Evolutionary conservation across 352 stramenopile species (phyloP).

Genomic region (Pythium periplocum): DNA sequence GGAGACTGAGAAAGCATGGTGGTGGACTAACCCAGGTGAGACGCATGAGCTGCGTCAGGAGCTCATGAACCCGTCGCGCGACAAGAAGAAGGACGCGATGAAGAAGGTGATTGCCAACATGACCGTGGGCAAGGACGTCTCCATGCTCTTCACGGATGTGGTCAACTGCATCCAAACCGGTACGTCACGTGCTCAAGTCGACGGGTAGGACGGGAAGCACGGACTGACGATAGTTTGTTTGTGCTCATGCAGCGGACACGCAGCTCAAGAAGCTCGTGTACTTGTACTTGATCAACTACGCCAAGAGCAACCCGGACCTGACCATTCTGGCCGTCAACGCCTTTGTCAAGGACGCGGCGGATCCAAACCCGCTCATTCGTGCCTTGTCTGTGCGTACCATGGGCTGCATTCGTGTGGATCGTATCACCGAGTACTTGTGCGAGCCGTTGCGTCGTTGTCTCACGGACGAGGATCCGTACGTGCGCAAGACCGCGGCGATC

Average conservation of each 20-base stretch:
- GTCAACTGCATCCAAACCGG: constrained; percentile 99
- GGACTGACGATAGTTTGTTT: neutral
- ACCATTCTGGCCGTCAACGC: constrained; percentile 99
- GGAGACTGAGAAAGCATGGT: neutral
- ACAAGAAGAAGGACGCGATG: constrained; percentile 98
- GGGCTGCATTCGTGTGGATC: constrained; percentile 98
- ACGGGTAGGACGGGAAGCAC: neutral
- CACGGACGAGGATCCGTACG: constrained; percentile 96
- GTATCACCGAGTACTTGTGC: constrained; percentile 98
- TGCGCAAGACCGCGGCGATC: constrained; percentile 98
- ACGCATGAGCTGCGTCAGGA: constrained; percentile 98
- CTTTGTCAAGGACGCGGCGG: constrained; percentile 92
- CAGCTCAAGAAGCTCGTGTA: constrained; percentile 99
- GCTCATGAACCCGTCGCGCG: constrained; percentile 94
- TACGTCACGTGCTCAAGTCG: constrained; percentile 11
- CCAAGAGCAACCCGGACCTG: constrained; percentile 98
- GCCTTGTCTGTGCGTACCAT: constrained; percentile 99
- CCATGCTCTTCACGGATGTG: constrained; percentile 98
- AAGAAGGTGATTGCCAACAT: constrained; percentile 99
- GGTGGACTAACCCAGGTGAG: constrained; percentile 48
- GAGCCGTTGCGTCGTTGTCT: constrained; percentile 94
- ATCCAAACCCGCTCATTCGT: constrained; percentile 93
- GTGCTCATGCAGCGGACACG: constrained; percentile 80
- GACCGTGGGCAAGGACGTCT: constrained; percentile 99
- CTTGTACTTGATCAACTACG: constrained; percentile 99